Percentiles rank a stretch among this genome's conserved stretches.
Evolutionary conservation across 208 protist genomes (phyloP).

Genomic region (Zelonia costaricensis): DNA sequence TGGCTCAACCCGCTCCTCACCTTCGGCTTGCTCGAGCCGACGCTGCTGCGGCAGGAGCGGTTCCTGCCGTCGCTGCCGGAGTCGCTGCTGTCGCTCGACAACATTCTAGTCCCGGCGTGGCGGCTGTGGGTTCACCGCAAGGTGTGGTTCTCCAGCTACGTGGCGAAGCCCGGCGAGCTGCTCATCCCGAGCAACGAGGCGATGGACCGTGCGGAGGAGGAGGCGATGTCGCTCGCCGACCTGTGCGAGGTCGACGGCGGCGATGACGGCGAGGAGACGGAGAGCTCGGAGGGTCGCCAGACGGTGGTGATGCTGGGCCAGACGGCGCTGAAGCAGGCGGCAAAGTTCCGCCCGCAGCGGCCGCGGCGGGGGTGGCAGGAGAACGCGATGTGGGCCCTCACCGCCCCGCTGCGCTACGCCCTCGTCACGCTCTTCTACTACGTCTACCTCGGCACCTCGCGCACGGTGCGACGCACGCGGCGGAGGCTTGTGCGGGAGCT

Average conservation of each 20-base stretch:
- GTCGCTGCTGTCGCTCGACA: conserved; percentile 44
- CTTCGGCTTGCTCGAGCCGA: conserved; percentile 53
- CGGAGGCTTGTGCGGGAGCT: conserved; percentile 42
- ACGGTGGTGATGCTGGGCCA: conserved; percentile 49
- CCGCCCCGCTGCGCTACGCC: conserved; percentile 33
- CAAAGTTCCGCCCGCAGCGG: conserved; percentile 44
- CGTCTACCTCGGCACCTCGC: conserved; percentile 49
- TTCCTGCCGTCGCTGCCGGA: conserved; percentile 65
- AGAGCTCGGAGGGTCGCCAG: conserved; percentile 49
- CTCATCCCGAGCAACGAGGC: conserved; percentile 50
- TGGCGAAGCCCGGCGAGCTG: conserved; percentile 37
- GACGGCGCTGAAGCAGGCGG: conserved; percentile 38
- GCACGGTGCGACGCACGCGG: conserved; percentile 39
- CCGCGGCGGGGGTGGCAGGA: conserved; percentile 34
- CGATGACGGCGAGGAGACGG: conserved; percentile 38
- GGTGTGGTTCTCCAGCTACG: conserved; percentile 38
- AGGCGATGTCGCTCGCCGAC: conserved; percentile 23
- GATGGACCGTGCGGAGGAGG: conserved; percentile 41
- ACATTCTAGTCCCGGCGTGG: conserved; percentile 49
- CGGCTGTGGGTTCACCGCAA: conserved; percentile 58
- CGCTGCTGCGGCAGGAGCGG: conserved; percentile 59
- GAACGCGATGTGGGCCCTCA: conserved; percentile 31
- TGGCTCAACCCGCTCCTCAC: conserved; percentile 70
- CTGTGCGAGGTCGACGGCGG: conserved; percentile 13
- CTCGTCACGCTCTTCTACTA: conserved; percentile 43